These are phyloP conservation scores for Verticillium nubilum DNA, from an alignment of 2,329 filamentous ascomycete genomes.

Conservation along the genomic window DNA sequence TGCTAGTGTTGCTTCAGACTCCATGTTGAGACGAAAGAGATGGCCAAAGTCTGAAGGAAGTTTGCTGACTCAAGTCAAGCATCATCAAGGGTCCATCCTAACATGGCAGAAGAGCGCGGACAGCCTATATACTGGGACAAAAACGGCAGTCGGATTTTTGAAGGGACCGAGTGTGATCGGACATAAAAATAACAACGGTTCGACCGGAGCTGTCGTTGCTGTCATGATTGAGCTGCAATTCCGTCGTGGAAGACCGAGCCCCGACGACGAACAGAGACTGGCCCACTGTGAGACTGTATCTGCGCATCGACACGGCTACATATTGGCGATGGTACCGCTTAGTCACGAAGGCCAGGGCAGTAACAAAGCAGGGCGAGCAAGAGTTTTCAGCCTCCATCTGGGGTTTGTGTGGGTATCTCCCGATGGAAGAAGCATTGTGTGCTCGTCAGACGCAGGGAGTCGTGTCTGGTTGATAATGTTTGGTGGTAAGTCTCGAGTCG, in stretches of 20 bases:
- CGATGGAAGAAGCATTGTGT: not conserved
- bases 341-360: not conserved
- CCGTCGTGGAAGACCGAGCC: not conserved
- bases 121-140: not conserved
- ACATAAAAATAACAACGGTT: not conserved
- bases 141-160: not conserved
- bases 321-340: not conserved
- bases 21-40: conserved; percentile 4
- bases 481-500: not conserved
- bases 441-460: not conserved
- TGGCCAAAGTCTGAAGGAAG: not conserved
- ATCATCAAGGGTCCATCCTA: not conserved
- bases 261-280: not conserved
- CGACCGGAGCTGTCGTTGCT: not conserved
- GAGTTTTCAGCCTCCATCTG: not conserved
- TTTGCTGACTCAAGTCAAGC: not conserved
- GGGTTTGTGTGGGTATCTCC: not conserved
- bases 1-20: conserved; percentile 9
- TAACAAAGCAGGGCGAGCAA: not conserved
- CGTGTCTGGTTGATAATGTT: not conserved
- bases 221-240: not conserved
- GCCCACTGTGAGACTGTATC: not conserved
- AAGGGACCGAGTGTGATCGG: not conserved
- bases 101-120: not conserved
- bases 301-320: no score